A percentile compares a stretch with the other conserved stretches of the same genome.
Evolutionary conservation across 768 basidiomycete species (phyloP).

Genomic region (Podaxis sp.): DNA sequence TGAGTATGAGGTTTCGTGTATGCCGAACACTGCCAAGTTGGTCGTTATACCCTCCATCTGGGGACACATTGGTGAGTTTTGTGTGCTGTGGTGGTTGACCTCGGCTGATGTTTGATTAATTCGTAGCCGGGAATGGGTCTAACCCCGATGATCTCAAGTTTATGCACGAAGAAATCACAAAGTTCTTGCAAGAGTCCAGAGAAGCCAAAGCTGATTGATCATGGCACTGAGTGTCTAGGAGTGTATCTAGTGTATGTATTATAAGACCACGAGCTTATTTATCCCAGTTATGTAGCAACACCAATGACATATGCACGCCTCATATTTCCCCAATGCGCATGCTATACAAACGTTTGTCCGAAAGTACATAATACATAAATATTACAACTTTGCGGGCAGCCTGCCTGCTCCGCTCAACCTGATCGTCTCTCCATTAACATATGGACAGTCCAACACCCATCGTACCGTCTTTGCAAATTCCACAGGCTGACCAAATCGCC

Average conservation of each 20-base stretch:
- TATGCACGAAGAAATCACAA: constrained; percentile 39
- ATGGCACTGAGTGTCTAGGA: too few species aligned
- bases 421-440: constrained; percentile 55
- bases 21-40: constrained; percentile 40
- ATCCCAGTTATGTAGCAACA: not conserved
- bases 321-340: not conserved
- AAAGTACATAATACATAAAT: not conserved
- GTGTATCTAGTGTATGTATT: too few species aligned
- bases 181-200: constrained; percentile 38
- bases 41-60: constrained; percentile 55
- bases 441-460: constrained; percentile 49
- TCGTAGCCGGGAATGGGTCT: constrained; percentile 41
- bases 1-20: constrained; percentile 41
- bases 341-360: not conserved
- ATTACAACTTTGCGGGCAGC: constrained; percentile 35
- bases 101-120: not conserved
- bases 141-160: constrained; percentile 40
- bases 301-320: not conserved
- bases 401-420: constrained; percentile 44
- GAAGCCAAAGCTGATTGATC: not conserved
- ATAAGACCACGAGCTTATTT: too few species aligned
- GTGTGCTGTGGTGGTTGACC: not conserved
- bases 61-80: constrained; percentile 52
- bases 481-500: constrained; percentile 42
- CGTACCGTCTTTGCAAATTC: constrained; percentile 52